A percentile compares a stretch with the other conserved stretches of the same genome.
phyloP scores from a whole-genome alignment of 805 yeast genomes.

The Candida pseudoglaebosa region DNA sequence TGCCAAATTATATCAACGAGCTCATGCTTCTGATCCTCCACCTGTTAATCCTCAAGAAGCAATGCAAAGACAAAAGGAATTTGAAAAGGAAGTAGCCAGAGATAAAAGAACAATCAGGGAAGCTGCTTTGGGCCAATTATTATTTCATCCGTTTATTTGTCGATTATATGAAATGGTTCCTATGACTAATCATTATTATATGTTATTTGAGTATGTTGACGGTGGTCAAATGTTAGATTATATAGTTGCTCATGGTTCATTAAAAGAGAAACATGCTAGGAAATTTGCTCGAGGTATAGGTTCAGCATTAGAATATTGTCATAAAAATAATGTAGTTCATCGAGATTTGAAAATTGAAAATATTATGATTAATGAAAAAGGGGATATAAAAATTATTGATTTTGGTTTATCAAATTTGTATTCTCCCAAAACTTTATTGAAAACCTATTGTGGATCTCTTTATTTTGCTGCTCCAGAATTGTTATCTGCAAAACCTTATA shows the following conservation, averaged over 20 bases:
- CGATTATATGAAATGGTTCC: slow-evolving; percentile 89
- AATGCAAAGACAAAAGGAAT: slow-evolving; percentile 61
- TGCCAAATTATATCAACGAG: slow-evolving; percentile 67
- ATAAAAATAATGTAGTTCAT: slow-evolving; percentile 90
- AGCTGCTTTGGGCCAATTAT: slow-evolving; percentile 86
- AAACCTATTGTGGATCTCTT: slow-evolving; percentile 94
- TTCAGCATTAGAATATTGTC: slow-evolving; percentile 90
- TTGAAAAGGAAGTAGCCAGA: slow-evolving; percentile 79
- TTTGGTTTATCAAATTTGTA: slow-evolving; percentile 91
- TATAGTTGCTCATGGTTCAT: slow-evolving; percentile 91
- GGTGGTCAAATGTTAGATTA: slow-evolving; percentile 98
- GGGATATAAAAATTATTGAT: slow-evolving; percentile 93
- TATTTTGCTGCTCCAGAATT: slow-evolving; percentile 99
- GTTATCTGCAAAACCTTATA: slow-evolving; percentile 84
- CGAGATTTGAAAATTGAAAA: slow-evolving; percentile 96
- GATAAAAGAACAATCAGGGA: slow-evolving; percentile 92
- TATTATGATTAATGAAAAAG: slow-evolving; percentile 88
- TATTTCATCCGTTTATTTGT: slow-evolving; percentile 91
- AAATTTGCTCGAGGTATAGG: slow-evolving; percentile 94
- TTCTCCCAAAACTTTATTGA: slow-evolving; percentile 64
- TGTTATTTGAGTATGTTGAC: slow-evolving; percentile 93
- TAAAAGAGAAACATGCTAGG: slow-evolving; percentile 91
- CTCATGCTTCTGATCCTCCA: slow-evolving; percentile 66
- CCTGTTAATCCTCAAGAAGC: slow-evolving; percentile 56
- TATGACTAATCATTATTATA: slow-evolving; percentile 94